Percentiles rank a stretch among this genome's conserved stretches.
These are phyloP conservation scores for Prunus mongolica DNA, from an alignment of 306 rosid species.

Conservation along the genomic window DNA sequence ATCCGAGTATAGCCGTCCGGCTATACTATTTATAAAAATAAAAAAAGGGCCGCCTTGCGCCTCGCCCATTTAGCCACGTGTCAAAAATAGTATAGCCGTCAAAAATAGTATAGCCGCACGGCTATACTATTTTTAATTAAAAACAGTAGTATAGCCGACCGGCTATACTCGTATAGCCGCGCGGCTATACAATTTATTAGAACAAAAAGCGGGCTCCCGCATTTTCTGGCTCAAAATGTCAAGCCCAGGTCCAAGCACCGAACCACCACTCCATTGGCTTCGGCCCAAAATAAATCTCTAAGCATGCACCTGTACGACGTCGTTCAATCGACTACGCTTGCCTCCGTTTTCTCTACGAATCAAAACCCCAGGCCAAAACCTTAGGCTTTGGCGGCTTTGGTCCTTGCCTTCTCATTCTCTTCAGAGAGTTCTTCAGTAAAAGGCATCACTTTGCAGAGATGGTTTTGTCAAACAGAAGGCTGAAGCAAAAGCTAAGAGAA, in stretches of 20 bases:
- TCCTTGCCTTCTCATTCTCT: neutral
- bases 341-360: neutral
- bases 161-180: too few relatives aligned
- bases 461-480: conserved; percentile 94
- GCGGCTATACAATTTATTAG: too few relatives aligned
- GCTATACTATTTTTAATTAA: too few relatives aligned
- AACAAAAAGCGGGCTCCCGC: too few relatives aligned
- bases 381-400: conserved; percentile 6
- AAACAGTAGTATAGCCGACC: too few relatives aligned
- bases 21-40: too few relatives aligned
- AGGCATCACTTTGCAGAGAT: conserved; percentile 21
- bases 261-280: neutral
- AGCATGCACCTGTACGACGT: neutral
- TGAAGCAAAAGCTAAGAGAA: conserved; percentile 64
- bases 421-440: neutral
- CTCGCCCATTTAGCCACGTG: too few relatives aligned
- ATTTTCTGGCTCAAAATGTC: neutral
- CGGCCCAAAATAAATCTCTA: neutral
- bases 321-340: neutral
- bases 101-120: too few relatives aligned
- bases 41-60: too few relatives aligned
- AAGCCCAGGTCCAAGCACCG: neutral
- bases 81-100: too few relatives aligned
- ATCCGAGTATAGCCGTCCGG: too few relatives aligned
- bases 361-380: neutral